Conservation (phyloP, 192 early-diverging fungal species). For the Rhizophlyctis rosea region DNA sequence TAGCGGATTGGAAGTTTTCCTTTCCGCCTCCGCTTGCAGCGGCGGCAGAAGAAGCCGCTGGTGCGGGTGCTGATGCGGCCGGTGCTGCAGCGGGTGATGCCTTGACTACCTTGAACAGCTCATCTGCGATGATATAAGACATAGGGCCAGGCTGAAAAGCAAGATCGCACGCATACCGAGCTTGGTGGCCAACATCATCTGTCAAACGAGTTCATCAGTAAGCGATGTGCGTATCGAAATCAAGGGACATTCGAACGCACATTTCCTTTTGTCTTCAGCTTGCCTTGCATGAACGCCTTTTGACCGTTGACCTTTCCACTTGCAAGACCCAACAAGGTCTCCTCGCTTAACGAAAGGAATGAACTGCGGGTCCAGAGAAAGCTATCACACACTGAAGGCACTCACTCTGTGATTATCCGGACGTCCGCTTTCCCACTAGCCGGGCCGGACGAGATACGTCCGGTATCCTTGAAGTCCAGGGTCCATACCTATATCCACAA, state of each 20-base stretch:
- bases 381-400: neutral
- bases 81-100: constrained; percentile 15
- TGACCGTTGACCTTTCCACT: constrained; percentile 48
- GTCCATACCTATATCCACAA: constrained; percentile 25
- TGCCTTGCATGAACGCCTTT: constrained; percentile 48
- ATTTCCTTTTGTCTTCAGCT: constrained; percentile 49
- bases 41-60: constrained; percentile 11
- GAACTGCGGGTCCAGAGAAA: neutral
- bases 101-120: constrained; percentile 40
- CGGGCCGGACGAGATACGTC: constrained; percentile 32
- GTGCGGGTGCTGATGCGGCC: constrained; percentile 10
- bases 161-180: constrained; percentile 7
- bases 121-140: constrained; percentile 14
- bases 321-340: constrained; percentile 41
- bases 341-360: constrained; percentile 14
- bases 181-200: constrained; percentile 32
- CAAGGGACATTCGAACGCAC: constrained; percentile 5
- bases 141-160: neutral
- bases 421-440: constrained; percentile 42
- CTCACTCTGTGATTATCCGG: constrained; percentile 22
- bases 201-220: constrained; percentile 14
- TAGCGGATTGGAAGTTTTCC: constrained; percentile 70
- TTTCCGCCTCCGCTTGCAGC: constrained; percentile 36
- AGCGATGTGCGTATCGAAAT: neutral
- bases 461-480: constrained; percentile 47